Base-by-base conservation (phyloP, 106 monocot species). In the Xerophyta viscosa region DNA sequence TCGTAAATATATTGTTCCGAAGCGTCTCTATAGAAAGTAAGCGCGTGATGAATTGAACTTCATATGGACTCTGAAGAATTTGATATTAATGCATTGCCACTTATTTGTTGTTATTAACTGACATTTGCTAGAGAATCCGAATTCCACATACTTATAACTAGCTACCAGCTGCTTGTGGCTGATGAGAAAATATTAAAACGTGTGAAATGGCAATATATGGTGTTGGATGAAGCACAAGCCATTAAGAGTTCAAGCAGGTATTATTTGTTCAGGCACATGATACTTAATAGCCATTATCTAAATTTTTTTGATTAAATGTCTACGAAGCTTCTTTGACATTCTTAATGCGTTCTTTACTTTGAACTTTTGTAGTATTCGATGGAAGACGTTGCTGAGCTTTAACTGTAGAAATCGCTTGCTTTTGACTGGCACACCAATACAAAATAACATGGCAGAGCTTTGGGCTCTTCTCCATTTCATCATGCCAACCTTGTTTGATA, bases 401-500 rank as follows among this genome's bases (percentile, higher is more conserved):
- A 96, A 96, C 61, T 96, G 96, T 69, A 81, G 96, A 65, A 96
- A 96, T 58, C 84, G 89, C 24, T 66, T 96, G 77, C 85, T 96
- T 71, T 65, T 96, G 22, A 96, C 96, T 58, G 96, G 96, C 14
- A 96, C 96, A 67, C 96, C 96, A 21, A 82, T 96, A 73, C 96
- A 96, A 66, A 96, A 96, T 67, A 96, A 96, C 55, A 89, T 96
- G 96, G 88, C 96, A 29, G 96, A 96, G 63, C 72, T 96, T 36
- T 96, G 96, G 96, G 96, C 96, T 20, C 85, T 96, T 56, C 84
- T 96, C 50, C 96, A 96, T 66, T 96, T 96, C 64, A 96, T 96
- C 47, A 96, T 96, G 96, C 96, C 96, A 8, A 96, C 96, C 39
- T 73, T 96, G 29, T 96, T 96, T 77, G 89, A 96, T 36, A 96